These are phyloP conservation scores for Mycena rosella DNA, from an alignment of 768 basidiomycete species.

Conservation along the genomic window DNA sequence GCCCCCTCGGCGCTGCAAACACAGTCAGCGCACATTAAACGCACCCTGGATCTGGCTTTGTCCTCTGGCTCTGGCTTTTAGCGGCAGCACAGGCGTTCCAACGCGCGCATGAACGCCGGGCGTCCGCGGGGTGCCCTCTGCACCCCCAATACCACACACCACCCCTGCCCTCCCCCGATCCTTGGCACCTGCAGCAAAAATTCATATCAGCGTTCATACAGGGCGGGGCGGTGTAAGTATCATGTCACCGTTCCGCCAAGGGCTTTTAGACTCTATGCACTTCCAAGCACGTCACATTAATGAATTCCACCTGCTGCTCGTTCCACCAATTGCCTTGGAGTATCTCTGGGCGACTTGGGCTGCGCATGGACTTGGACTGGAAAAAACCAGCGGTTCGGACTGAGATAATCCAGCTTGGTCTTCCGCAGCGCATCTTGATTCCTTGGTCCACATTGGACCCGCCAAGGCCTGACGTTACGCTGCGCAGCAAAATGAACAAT, in stretches of 20 bases:
- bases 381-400: too few species aligned
- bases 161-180: background rate
- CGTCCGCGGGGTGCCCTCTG: background rate
- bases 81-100: slow-evolving; percentile 18
- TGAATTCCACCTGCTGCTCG: too few species aligned
- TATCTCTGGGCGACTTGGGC: too few species aligned
- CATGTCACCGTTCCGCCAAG: slow-evolving; percentile 2
- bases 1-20: slow-evolving; percentile 7
- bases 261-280: background rate
- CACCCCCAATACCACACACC: too few species aligned
- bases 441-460: too few species aligned
- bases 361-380: too few species aligned
- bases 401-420: too few species aligned
- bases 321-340: too few species aligned
- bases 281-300: background rate
- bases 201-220: slow-evolving; percentile 3
- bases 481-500: too few species aligned
- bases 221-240: slow-evolving; percentile 7
- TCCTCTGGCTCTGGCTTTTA: slow-evolving; percentile 16
- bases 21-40: slow-evolving; percentile 11
- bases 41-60: background rate
- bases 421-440: too few species aligned
- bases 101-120: slow-evolving; percentile 17
- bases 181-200: background rate
- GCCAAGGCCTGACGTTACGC: too few species aligned